Conservation (phyloP, 345 rosid species). For the Syzygium oleosum region DNA sequence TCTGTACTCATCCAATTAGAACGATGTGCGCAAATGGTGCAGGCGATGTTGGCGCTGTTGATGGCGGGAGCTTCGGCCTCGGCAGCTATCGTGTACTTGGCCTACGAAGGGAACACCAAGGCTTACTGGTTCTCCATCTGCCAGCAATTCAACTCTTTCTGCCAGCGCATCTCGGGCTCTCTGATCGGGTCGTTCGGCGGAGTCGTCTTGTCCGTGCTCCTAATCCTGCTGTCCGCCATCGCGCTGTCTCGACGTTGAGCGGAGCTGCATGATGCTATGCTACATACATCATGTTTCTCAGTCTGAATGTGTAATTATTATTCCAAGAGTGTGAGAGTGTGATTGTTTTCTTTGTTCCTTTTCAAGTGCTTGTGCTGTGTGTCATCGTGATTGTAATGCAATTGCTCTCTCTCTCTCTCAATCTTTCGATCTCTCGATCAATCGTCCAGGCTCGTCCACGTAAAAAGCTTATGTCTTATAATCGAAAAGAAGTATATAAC, state of each 20-base stretch:
- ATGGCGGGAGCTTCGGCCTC: constrained; percentile 73
- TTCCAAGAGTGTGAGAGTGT: background rate
- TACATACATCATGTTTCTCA: background rate
- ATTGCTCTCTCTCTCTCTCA: background rate
- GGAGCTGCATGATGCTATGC: background rate
- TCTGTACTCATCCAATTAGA: no score
- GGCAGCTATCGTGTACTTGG: constrained; percentile 67
- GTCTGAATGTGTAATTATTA: background rate
- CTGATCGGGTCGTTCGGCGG: constrained; percentile 62
- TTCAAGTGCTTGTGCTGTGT: background rate
- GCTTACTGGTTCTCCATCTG: constrained; percentile 70
- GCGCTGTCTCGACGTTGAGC: constrained; percentile 43
- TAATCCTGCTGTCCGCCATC: constrained; percentile 36
- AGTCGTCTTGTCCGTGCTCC: constrained; percentile 24
- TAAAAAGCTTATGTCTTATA: background rate
- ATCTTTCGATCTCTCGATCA: background rate
- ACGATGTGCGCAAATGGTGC: background rate
- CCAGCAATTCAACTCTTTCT: constrained; percentile 74
- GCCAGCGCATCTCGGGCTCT: constrained; percentile 62
- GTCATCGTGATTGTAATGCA: background rate
- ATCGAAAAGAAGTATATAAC: background rate
- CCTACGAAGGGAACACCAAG: constrained; percentile 58
- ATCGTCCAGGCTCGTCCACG: background rate
- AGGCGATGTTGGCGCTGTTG: constrained; percentile 57
- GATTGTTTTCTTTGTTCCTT: background rate